These are phyloP conservation scores for Litchi chinensis DNA, from an alignment of 345 rosid species.

Conservation along the genomic window DNA sequence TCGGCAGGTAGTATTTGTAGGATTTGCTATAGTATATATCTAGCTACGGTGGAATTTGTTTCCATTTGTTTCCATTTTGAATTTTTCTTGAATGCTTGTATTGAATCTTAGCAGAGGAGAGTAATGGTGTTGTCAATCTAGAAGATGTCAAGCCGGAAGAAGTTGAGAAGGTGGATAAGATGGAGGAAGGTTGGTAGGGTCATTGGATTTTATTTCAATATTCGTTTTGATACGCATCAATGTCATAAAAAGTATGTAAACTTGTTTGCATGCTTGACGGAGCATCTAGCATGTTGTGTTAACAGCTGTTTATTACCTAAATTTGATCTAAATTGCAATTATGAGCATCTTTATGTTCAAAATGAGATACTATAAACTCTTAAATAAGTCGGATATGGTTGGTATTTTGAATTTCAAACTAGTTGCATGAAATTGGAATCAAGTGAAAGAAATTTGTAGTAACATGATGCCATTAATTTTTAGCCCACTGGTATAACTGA, in stretches of 20 bases:
- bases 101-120: slow-evolving; percentile 47
- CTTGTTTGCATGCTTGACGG: neutral
- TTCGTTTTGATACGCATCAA: neutral
- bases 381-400: neutral
- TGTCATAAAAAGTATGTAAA: neutral
- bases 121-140: slow-evolving; percentile 37
- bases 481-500: neutral
- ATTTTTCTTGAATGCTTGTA: slow-evolving; percentile 22
- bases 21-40: neutral
- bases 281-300: neutral
- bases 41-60: neutral
- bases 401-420: slow-evolving; percentile 1
- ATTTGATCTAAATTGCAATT: neutral
- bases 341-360: neutral
- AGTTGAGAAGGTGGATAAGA: slow-evolving; percentile 41
- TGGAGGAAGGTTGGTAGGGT: slow-evolving; percentile 56
- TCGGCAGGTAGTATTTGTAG: slow-evolving; percentile 45
- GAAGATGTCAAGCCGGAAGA: slow-evolving; percentile 45
- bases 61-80: slow-evolving; percentile 1
- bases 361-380: neutral
- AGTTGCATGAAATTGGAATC: neutral
- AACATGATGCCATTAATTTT: neutral
- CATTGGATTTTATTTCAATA: slow-evolving; percentile 1
- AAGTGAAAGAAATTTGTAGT: neutral
- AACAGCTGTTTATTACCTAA: neutral